Percentiles rank a stretch among this genome's conserved stretches.
phyloP scores from a whole-genome alignment of 2,329 filamentous ascomycete genomes.

The Monilinia fructigena region DNA sequence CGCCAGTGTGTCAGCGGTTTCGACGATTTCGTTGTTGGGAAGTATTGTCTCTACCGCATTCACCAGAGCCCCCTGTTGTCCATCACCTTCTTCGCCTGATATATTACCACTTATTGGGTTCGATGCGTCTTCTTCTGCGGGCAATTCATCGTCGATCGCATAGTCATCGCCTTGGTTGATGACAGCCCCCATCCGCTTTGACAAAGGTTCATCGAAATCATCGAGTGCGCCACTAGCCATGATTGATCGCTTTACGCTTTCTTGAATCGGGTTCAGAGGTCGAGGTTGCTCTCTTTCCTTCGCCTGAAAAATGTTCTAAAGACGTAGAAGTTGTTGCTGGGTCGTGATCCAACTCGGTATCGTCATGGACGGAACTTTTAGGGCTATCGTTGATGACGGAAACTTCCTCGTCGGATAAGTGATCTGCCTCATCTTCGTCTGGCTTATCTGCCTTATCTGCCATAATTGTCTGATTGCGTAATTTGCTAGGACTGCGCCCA shows the following conservation, averaged over 20 bases:
- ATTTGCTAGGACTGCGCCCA: constrained; percentile 74
- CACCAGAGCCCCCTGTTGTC: constrained; percentile 47
- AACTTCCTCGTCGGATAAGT: constrained; percentile 40
- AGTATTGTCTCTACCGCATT: constrained; percentile 44
- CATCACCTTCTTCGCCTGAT: constrained; percentile 44
- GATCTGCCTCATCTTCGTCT: constrained; percentile 44
- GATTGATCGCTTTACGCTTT: constrained; percentile 44
- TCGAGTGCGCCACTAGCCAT: constrained; percentile 37
- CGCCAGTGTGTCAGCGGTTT: constrained; percentile 30
- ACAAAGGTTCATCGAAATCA: constrained; percentile 41
- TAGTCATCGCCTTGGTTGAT: constrained; percentile 45
- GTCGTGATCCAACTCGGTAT: constrained; percentile 36
- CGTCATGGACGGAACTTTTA: constrained; percentile 44
- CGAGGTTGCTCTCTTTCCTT: constrained; percentile 33
- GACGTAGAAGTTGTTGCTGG: constrained; percentile 41
- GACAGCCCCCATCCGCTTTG: constrained; percentile 55
- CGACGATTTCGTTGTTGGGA: constrained; percentile 43
- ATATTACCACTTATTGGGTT: constrained; percentile 39
- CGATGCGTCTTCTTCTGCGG: constrained; percentile 43
- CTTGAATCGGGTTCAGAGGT: constrained; percentile 36
- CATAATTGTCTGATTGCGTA: constrained; percentile 56
- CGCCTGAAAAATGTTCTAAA: constrained; percentile 35
- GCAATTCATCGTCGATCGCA: constrained; percentile 47
- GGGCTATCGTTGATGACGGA: constrained; percentile 40
- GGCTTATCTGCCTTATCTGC: constrained; percentile 45